Conservation (phyloP, 805 yeast species). For the Yueomyces sp. region DNA sequence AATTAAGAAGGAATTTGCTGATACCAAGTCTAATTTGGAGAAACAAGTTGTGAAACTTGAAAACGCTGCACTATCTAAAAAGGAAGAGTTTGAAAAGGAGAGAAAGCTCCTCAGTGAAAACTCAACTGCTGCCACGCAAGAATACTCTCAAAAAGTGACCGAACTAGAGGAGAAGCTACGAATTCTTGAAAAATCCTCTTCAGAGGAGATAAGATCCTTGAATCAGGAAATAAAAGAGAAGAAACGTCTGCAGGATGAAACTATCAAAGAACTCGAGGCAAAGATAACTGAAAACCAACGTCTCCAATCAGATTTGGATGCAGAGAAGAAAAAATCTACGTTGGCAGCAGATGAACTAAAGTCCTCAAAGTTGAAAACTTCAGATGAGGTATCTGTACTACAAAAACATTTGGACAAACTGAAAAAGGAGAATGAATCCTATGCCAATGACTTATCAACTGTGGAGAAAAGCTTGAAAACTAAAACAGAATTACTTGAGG, state of each 20-base stretch:
- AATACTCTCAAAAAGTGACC: conserved; percentile 34
- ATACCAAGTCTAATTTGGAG: conserved; percentile 8
- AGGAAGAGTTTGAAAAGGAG: conserved; percentile 36
- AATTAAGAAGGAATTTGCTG: background rate
- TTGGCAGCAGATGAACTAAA: too few species aligned
- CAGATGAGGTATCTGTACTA: background rate
- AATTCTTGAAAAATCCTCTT: background rate
- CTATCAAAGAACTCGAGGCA: too few species aligned
- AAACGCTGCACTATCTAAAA: conserved; percentile 26
- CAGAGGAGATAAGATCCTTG: background rate
- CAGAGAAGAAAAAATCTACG: too few species aligned
- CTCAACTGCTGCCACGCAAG: conserved; percentile 37
- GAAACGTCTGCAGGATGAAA: too few species aligned
- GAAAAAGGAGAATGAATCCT: background rate
- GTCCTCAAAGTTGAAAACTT: too few species aligned
- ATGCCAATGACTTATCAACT: too few species aligned
- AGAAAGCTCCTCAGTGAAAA: conserved; percentile 33
- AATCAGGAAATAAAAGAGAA: too few species aligned
- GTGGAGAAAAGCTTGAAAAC: background rate
- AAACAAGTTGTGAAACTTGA: conserved; percentile 20
- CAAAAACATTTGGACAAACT: background rate
- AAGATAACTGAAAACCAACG: too few species aligned
- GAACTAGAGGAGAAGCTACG: conserved; percentile 26
- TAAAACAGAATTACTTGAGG: background rate
- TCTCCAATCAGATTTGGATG: too few species aligned